These are phyloP conservation scores for Populus hybrid DNA, from an alignment of 441 rosid genomes.

Conservation along the genomic window DNA sequence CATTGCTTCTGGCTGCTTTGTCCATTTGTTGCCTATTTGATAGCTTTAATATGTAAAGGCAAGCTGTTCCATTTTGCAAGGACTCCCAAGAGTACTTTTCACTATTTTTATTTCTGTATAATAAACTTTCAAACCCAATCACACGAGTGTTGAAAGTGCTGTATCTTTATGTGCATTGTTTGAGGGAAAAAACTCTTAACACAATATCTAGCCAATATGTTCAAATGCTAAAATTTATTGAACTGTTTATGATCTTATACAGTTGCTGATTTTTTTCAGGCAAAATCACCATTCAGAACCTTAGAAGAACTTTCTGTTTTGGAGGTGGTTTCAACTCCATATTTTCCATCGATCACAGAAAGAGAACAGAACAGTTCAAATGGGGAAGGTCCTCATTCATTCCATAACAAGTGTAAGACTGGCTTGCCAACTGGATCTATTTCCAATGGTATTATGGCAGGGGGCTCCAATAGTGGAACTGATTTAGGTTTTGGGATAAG, in stretches of 20 bases:
- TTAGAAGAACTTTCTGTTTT: conserved; percentile 72
- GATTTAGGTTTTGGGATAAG: conserved; percentile 56
- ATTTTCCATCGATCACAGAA: conserved; percentile 58
- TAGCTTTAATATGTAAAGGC: neutral
- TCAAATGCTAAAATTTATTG: neutral
- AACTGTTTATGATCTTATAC: neutral
- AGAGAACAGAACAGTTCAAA: conserved; percentile 33
- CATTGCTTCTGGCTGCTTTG: neutral
- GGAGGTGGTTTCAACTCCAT: conserved; percentile 67
- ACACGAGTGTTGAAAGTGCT: no score
- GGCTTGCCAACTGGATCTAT: conserved; percentile 24
- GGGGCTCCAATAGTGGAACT: conserved; percentile 22
- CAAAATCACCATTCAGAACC: conserved; percentile 76
- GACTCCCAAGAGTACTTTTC: neutral
- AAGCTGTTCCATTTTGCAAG: neutral
- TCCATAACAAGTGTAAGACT: conserved; percentile 22
- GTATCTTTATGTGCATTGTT: neutral
- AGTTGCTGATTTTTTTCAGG: conserved; percentile 39
- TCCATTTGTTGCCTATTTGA: neutral
- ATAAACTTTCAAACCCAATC: neutral
- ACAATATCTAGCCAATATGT: neutral
- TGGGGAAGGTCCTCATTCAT: conserved; percentile 27
- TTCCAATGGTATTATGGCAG: conserved; percentile 10
- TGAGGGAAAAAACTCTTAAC: neutral
- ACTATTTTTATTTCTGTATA: neutral